Percentiles rank a stretch among this genome's conserved stretches.
Conservation (phyloP, 2,329 filamentous ascomycete genomes). For the Salinomyces thailandicus region DNA sequence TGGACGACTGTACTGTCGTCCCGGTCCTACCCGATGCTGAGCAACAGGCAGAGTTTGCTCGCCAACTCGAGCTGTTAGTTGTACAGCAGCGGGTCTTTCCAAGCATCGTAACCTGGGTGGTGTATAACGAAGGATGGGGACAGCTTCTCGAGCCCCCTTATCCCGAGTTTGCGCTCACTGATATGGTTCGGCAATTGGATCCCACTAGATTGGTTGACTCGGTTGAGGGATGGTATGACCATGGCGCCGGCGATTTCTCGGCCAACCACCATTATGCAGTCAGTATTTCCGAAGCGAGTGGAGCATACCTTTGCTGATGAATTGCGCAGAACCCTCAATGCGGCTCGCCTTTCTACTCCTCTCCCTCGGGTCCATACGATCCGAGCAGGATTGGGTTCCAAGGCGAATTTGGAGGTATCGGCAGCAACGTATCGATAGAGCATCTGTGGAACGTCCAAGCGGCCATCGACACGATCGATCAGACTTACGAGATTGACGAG, state of each 20-base stretch:
- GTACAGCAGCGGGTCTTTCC: slow-evolving; percentile 55
- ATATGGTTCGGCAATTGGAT: slow-evolving; percentile 47
- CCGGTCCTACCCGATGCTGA: slow-evolving; percentile 29
- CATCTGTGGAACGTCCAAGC: slow-evolving; percentile 55
- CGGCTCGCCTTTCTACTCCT: slow-evolving; percentile 57
- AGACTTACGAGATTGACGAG: slow-evolving; percentile 57
- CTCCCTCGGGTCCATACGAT: slow-evolving; percentile 46
- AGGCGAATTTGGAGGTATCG: slow-evolving; percentile 62
- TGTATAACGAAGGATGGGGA: slow-evolving; percentile 66
- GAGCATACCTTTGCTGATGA: no score
- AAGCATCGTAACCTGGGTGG: slow-evolving; percentile 55
- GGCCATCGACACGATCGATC: slow-evolving; percentile 50
- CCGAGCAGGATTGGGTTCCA: slow-evolving; percentile 54
- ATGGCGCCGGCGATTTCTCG: slow-evolving; percentile 54
- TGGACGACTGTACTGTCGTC: slow-evolving; percentile 16
- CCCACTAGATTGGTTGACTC: slow-evolving; percentile 54
- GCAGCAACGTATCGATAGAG: slow-evolving; percentile 52
- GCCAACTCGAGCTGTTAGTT: slow-evolving; percentile 52
- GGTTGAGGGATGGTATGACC: slow-evolving; percentile 56
- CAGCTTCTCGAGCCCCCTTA: slow-evolving; percentile 42
- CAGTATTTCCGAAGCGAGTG: no score
- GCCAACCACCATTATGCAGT: slow-evolving; percentile 1
- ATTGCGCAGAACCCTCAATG: slow-evolving; percentile 60
- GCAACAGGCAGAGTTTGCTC: slow-evolving; percentile 54
- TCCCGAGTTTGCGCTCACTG: slow-evolving; percentile 49